Evolutionary conservation across 164 flowering plant genomes (phyloP), one percentile per base, ranked within the genome.

Genomic region (Piper betle): DNA sequence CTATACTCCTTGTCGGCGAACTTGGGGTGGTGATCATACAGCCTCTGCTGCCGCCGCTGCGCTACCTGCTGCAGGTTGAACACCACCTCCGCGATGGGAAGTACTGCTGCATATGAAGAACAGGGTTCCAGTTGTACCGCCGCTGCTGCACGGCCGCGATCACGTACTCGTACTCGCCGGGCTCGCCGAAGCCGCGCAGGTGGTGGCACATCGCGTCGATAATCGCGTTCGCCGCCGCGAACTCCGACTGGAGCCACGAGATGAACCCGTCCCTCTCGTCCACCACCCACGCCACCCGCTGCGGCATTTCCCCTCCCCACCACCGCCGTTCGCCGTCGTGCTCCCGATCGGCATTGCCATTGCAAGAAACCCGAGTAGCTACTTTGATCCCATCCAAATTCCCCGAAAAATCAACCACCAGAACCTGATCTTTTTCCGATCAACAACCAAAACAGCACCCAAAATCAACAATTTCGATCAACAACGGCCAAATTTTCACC

Each of bases 81-180:
- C 41, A 72, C 41, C 6, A 90, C 82, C 40, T 90, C 95, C 1
- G 80, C 78, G 5, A 87, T 75, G 1, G 97, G 64, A 81, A 90
- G 58, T 82, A 90, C 69, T 90, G 95, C 74, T 90, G 97, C 97
- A 90, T 78, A 75, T 82, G 88, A n/a, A 90, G 80, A 52, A 87
- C 85, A 13, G 88, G 76, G 63, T 58, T 82, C 97, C 97, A 90
- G 62, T 84, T 84, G 50, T 79, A 78, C 62, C 97, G 68, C 80
- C 97, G 69, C 75, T 87, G 92, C 69, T 87, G 88, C 17, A 90
- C 74, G 64, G 66, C 60, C 39, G 76, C 81, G 9, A 81, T 41
- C 2, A 78, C 90, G n/a, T 58, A 58, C 60, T 90, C 95, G 57
- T 90, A 87, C 73, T 90, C 97, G 12, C 90, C 85, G 0, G 83